Percentiles rank a stretch among this genome's conserved stretches.
Conservation (phyloP, 2,329 filamentous ascomycete species). For the Periconia macrospinosa region DNA sequence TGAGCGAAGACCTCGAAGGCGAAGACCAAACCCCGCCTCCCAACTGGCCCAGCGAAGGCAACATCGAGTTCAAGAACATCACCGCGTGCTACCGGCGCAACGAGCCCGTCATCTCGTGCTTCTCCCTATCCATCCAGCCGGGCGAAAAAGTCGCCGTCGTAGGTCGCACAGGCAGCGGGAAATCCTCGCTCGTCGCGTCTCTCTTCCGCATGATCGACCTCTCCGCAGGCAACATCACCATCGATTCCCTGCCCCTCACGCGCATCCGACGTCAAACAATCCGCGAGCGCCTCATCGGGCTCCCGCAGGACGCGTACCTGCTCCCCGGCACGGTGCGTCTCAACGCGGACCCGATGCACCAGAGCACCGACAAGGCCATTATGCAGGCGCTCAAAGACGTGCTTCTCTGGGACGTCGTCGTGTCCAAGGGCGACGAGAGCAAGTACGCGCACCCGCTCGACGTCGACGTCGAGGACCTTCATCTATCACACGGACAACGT, state of each 20-base stretch:
- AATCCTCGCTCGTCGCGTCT: slow-evolving; percentile 53
- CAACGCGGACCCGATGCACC: slow-evolving; percentile 52
- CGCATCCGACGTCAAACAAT: slow-evolving; percentile 48
- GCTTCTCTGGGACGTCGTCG: slow-evolving; percentile 47
- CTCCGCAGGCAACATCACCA: slow-evolving; percentile 45
- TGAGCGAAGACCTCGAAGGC: slow-evolving; percentile 56
- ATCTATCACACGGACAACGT: slow-evolving; percentile 55
- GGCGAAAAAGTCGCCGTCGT: slow-evolving; percentile 57
- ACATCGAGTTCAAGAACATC: slow-evolving; percentile 44
- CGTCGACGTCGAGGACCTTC: slow-evolving; percentile 32
- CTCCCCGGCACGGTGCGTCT: slow-evolving; percentile 51
- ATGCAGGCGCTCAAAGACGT: slow-evolving; percentile 51
- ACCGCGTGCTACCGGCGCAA: slow-evolving; percentile 47
- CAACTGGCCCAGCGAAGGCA: slow-evolving; percentile 48
- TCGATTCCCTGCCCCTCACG: slow-evolving; percentile 54
- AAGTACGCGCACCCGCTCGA: slow-evolving; percentile 37
- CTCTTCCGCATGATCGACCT: slow-evolving; percentile 55
- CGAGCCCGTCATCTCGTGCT: slow-evolving; percentile 47
- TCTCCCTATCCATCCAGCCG: slow-evolving; percentile 50
- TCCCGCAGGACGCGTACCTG: slow-evolving; percentile 58
- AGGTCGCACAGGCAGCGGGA: slow-evolving; percentile 58
- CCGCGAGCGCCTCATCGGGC: slow-evolving; percentile 50
- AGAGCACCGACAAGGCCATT: slow-evolving; percentile 44
- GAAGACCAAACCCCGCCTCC: slow-evolving; percentile 46
- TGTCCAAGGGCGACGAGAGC: slow-evolving; percentile 30